These are phyloP conservation scores for Hygrocybe coccinea DNA, from an alignment of 768 basidiomycete species.

Conservation along the genomic window DNA sequence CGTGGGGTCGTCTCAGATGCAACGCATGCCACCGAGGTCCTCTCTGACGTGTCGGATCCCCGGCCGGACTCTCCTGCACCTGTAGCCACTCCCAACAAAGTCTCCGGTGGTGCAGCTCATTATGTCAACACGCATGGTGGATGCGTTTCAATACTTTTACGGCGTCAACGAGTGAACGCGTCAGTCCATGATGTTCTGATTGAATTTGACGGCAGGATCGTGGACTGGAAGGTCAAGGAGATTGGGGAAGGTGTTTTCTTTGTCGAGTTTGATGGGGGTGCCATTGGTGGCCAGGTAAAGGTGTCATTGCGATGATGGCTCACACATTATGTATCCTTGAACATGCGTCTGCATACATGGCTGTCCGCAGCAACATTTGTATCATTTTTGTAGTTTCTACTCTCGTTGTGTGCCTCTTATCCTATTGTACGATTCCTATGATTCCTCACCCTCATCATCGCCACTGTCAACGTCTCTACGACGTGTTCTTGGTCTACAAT, in stretches of 20 bases:
- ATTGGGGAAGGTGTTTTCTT: slow-evolving; percentile 14
- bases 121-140: neutral
- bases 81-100: no score
- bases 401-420: neutral
- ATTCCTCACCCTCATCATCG: slow-evolving; percentile 13
- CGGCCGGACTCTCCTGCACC: no score
- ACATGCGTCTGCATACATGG: no score
- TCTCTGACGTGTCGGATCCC: no score
- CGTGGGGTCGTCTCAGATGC: neutral
- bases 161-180: slow-evolving; percentile 3
- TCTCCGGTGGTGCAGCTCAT: no score
- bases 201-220: slow-evolving; percentile 24
- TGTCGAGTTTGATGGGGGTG: slow-evolving; percentile 20
- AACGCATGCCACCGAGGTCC: neutral
- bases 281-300: slow-evolving; percentile 19
- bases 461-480: slow-evolving; percentile 16
- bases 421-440: neutral
- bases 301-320: slow-evolving; percentile 10
- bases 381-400: neutral
- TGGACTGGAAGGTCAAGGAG: slow-evolving; percentile 18
- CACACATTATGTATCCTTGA: no score
- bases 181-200: slow-evolving; percentile 14
- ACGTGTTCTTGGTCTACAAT: neutral
- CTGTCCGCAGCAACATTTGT: neutral
- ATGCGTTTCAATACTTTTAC: slow-evolving; percentile 15